Conservation (phyloP, 345 rosid genomes). For the Hirschfeldia incana region DNA sequence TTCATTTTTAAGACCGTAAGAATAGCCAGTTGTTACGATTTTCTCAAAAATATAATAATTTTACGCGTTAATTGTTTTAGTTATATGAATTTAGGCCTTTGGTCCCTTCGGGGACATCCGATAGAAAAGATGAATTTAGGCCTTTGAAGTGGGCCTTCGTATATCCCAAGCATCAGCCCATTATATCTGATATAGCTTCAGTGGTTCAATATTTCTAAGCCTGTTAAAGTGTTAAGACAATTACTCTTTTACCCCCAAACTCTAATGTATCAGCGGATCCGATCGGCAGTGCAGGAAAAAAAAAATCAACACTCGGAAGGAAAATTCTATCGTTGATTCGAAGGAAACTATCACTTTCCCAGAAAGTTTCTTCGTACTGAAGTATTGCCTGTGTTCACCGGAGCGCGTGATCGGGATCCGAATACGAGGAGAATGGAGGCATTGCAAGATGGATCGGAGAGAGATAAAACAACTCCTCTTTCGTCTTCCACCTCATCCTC, state of each 20-base stretch:
- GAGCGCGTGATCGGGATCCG: slow-evolving; percentile 36
- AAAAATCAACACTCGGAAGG: background rate
- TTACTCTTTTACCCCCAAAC: slow-evolving; percentile 29
- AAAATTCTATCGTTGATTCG: slow-evolving; percentile 13
- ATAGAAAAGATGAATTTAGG: background rate
- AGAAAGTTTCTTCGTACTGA: slow-evolving; percentile 19
- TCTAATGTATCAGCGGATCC: slow-evolving; percentile 28
- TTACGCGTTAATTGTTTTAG: background rate
- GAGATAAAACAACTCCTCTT: slow-evolving; percentile 62
- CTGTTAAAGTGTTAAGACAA: slow-evolving; percentile 37
- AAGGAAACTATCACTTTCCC: slow-evolving; percentile 20
- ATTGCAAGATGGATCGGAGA: slow-evolving; percentile 68
- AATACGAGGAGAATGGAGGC: slow-evolving; percentile 56
- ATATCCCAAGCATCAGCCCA: background rate
- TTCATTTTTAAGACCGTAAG: background rate
- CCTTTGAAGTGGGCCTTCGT: background rate
- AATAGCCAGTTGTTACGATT: background rate
- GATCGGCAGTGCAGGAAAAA: slow-evolving; percentile 16
- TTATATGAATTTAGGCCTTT: background rate
- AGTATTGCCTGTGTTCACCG: slow-evolving; percentile 19
- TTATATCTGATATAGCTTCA: background rate
- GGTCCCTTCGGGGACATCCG: too few relatives aligned
- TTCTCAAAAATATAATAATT: background rate
- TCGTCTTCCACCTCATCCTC: slow-evolving; percentile 58
- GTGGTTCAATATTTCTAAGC: slow-evolving; percentile 1